phyloP scores from a whole-genome alignment of 2,329 filamentous ascomycete species.

The Penicillium aurantiogriseum region DNA sequence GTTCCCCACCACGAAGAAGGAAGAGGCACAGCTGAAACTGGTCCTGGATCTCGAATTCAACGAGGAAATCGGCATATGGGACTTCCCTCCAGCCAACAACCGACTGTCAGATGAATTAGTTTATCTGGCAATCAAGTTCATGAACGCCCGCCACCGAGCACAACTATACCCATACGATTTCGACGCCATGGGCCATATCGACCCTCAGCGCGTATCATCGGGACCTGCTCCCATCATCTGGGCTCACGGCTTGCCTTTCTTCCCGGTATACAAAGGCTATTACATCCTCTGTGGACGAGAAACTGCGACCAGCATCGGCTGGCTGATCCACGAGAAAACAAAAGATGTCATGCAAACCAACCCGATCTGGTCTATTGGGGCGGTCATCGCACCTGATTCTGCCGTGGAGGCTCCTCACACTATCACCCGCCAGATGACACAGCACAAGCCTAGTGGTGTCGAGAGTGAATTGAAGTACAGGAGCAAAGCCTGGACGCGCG shows the following conservation, averaged over 20 bases:
- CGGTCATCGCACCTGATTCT: slow-evolving; percentile 18
- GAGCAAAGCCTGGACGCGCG: neutral
- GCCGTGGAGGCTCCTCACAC: slow-evolving; percentile 7
- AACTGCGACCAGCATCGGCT: slow-evolving; percentile 15
- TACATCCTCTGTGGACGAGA: slow-evolving; percentile 20
- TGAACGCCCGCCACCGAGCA: neutral
- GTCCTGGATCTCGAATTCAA: neutral
- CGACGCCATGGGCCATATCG: slow-evolving; percentile 11
- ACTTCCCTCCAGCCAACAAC: slow-evolving; percentile 14
- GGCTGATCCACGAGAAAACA: slow-evolving; percentile 8
- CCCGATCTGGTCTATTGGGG: slow-evolving; percentile 17
- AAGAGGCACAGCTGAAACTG: slow-evolving; percentile 10
- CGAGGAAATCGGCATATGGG: neutral
- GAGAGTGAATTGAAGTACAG: neutral
- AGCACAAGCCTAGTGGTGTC: neutral
- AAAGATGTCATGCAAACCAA: neutral
- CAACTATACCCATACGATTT: slow-evolving; percentile 20
- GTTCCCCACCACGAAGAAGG: neutral
- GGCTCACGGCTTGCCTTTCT: slow-evolving; percentile 22
- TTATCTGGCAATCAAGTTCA: slow-evolving; percentile 17
- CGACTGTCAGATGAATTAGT: slow-evolving; percentile 22
- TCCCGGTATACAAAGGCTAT: slow-evolving; percentile 22
- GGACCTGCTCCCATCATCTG: slow-evolving; percentile 15
- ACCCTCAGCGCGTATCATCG: slow-evolving; percentile 14
- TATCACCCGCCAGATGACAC: slow-evolving; percentile 11